Evolutionary conservation across 257 asterid species (phyloP), one percentile per base, ranked within the genome.

Genomic region (Nicotiana paniculata): DNA sequence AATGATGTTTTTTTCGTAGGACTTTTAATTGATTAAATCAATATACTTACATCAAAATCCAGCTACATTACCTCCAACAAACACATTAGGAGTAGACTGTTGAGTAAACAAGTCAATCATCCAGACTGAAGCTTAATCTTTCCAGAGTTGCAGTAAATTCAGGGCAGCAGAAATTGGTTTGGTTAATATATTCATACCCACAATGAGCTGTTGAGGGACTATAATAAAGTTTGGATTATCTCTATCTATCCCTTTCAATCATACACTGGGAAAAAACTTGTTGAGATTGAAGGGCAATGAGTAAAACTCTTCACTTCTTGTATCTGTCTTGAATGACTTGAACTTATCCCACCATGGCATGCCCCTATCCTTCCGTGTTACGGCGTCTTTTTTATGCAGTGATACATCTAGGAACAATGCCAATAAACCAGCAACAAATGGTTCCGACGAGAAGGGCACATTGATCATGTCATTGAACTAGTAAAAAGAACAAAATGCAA

Each of bases 401-500:
- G 97, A 90, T 63, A 80, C 82, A 75, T 96, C 99, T 85, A 96
- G 82, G 62, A 92, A 58, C 67, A 93, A 80, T 1, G 96, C 98
- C 87, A 94, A 26, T 6, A 89, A 72, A 5, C 98, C 98, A 16
- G 91, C 97, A 21, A 96, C 91, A 18, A 96, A 96, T 24, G 98
- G 83, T 78, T 96, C 91, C 0, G 98, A 93, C 13, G 98, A 91
- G 80, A 95, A 93, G 4, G 99, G 96, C 48, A 92, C 89, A 48
- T 93, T 95, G 85, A 94, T 87, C 97, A 94, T 96, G 82, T 96
- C 99, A 39, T 96, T 94, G 90, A 91, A 96, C 98, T 96, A 90
- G 70, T 43, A 51, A 8, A 65, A 58, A 53, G 48, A 15, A 21
- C 16, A 32, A 12, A 59, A 67, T 8, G 37, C 16, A 64, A 35